Percentiles rank a stretch among this genome's conserved stretches.
Conservation (phyloP, 2,329 filamentous ascomycete species). For the Hypomyces rosellus region DNA sequence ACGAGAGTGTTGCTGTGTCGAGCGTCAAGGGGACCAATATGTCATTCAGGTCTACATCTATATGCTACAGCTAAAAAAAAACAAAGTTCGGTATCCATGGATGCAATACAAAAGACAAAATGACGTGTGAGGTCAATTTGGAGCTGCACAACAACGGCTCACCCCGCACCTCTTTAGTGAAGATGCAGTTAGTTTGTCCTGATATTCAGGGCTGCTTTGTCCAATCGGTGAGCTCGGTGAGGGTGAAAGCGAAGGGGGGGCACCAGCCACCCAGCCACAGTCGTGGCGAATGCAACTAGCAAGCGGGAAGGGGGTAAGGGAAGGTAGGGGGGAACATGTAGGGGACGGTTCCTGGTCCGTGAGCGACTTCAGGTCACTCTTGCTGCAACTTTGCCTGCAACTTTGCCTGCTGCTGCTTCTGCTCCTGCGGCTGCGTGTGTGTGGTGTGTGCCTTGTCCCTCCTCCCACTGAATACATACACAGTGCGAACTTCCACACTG, state of each 20-base stretch:
- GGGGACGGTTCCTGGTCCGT: not conserved
- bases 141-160: too few relatives aligned
- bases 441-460: not conserved
- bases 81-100: too few relatives aligned
- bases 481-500: not conserved
- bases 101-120: too few relatives aligned
- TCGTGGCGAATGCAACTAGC: not conserved
- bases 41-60: too few relatives aligned
- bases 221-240: not conserved
- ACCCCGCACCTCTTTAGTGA: too few relatives aligned
- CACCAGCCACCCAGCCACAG: not conserved
- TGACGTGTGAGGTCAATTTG: too few relatives aligned
- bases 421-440: not conserved
- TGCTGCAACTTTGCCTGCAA: not conserved
- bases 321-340: not conserved
- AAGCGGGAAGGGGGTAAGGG: not conserved
- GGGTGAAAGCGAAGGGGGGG: not conserved
- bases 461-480: not conserved
- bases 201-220: too few relatives aligned
- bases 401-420: not conserved
- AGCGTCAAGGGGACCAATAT: too few relatives aligned
- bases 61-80: not conserved
- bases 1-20: too few relatives aligned
- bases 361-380: not conserved
- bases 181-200: too few relatives aligned